phyloP scores from a whole-genome alignment of 2,329 filamentous ascomycete species.

The Pseudogymnoascus sp. region DNA sequence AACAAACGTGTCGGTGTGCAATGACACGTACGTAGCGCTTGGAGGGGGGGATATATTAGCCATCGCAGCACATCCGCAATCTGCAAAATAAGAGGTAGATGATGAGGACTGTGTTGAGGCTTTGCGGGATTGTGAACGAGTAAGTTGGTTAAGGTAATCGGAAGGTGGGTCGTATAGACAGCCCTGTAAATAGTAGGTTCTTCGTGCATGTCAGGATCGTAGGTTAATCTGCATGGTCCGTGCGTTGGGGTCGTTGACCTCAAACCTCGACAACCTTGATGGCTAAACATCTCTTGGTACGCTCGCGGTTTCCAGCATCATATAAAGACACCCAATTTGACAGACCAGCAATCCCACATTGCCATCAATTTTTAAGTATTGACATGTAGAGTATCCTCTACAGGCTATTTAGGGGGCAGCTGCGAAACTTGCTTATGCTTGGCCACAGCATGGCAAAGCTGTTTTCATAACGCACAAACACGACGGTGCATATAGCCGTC shows the following conservation, averaged over 20 bases:
- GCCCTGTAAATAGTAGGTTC: not conserved
- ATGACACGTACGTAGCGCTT: conserved; percentile 67
- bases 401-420: not conserved
- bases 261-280: conserved; percentile 4
- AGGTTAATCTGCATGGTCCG: not conserved
- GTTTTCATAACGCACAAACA: not conserved
- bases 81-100: not conserved
- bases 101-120: not conserved
- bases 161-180: not conserved
- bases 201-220: not conserved
- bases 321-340: not conserved
- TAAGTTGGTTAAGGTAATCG: not conserved
- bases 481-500: not conserved
- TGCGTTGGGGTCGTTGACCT: not conserved
- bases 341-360: not conserved
- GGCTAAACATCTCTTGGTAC: not conserved
- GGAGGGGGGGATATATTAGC: conserved; percentile 27
- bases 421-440: not conserved
- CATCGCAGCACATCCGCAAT: not conserved
- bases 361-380: not conserved
- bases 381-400: not conserved
- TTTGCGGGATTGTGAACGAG: not conserved
- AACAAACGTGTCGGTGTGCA: conserved; percentile 57
- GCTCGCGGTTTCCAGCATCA: not conserved
- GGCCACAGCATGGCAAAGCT: not conserved